These are phyloP conservation scores for Metarhizium brunneum DNA, from an alignment of 2,329 filamentous ascomycete genomes.

Conservation along the genomic window DNA sequence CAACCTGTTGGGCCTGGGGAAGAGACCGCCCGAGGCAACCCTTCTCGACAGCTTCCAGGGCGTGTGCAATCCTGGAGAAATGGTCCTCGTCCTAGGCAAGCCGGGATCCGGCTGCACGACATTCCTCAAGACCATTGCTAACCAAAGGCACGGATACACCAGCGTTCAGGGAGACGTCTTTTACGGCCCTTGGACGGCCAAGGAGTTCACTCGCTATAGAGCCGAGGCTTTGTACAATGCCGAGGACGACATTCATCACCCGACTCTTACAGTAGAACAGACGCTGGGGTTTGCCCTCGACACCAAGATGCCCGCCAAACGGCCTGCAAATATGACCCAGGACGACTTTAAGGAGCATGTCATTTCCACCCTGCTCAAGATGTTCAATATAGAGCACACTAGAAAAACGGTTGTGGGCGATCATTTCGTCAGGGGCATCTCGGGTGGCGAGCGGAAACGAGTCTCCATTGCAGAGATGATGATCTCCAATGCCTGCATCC, in stretches of 20 bases:
- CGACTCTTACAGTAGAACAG: slow-evolving; percentile 79
- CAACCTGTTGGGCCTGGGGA: slow-evolving; percentile 53
- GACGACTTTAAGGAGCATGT: slow-evolving; percentile 68
- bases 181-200: slow-evolving; percentile 64
- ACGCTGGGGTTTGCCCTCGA: slow-evolving; percentile 79
- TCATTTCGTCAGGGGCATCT: slow-evolving; percentile 69
- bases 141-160: slow-evolving; percentile 52
- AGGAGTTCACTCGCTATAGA: slow-evolving; percentile 65
- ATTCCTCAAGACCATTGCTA: slow-evolving; percentile 59
- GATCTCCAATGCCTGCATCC: slow-evolving; percentile 61
- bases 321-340: slow-evolving; percentile 64
- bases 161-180: slow-evolving; percentile 57
- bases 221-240: slow-evolving; percentile 76
- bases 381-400: slow-evolving; percentile 93
- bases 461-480: slow-evolving; percentile 80
- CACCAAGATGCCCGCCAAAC: slow-evolving; percentile 74
- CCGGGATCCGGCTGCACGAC: slow-evolving; percentile 67
- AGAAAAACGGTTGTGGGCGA: slow-evolving; percentile 78
- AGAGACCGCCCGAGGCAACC: slow-evolving; percentile 61
- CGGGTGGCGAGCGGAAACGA: slow-evolving; percentile 69
- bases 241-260: slow-evolving; percentile 75
- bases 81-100: slow-evolving; percentile 74
- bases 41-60: slow-evolving; percentile 66
- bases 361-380: slow-evolving; percentile 66
- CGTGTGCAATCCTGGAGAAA: slow-evolving; percentile 71